Percentiles rank a stretch among this genome's conserved stretches.
Evolutionary conservation across 1,139 yeast species (phyloP).

Genomic region (Taphrina deformans): DNA sequence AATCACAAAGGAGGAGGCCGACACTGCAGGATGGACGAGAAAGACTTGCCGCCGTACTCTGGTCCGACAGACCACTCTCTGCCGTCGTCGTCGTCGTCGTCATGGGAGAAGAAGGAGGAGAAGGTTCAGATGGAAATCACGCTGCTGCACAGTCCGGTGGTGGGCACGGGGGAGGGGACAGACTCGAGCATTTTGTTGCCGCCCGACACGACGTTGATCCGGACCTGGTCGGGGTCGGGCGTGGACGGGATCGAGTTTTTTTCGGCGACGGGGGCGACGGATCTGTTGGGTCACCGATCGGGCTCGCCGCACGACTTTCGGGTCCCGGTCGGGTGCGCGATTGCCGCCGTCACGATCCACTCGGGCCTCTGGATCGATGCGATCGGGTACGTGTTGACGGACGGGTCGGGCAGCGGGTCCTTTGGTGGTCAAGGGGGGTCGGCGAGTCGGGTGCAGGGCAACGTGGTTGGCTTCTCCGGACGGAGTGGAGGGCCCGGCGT

Average conservation of each 20-base stretch:
- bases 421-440: conserved; percentile 5
- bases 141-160: not conserved
- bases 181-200: not conserved
- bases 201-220: not conserved
- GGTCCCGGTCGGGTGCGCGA: not conserved
- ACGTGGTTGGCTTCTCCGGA: not conserved
- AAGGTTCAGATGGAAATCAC: conserved; percentile 5
- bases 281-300: not conserved
- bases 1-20: no score
- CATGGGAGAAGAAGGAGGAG: not conserved
- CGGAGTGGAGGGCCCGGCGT: not conserved
- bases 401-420: not conserved
- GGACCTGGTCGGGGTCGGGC: not conserved
- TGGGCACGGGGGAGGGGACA: not conserved
- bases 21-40: conserved; percentile 4
- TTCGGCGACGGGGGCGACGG: not conserved
- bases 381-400: not conserved
- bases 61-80: not conserved
- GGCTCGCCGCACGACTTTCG: not conserved
- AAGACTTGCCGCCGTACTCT: conserved; percentile 6
- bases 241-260: not conserved
- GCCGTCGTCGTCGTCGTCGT: no score
- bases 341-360: not conserved
- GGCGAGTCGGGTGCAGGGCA: not conserved
- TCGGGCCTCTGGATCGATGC: conserved; percentile 22